Evolutionary conservation across 2,329 filamentous ascomycete genomes (phyloP).

Genomic region (Trichoderma oligosporum): DNA sequence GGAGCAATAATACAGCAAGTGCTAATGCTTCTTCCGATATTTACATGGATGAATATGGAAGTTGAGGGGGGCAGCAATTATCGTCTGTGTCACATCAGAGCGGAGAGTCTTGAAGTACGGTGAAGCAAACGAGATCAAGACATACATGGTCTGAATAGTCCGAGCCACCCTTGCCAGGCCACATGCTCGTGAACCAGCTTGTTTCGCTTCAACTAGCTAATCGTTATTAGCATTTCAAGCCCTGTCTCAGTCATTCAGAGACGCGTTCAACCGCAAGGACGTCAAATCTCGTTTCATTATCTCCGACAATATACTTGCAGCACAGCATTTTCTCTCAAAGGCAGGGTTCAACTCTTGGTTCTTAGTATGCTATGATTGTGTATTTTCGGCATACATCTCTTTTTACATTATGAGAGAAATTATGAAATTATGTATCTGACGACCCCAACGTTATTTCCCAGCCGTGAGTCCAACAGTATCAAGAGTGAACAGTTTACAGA

Average conservation of each 20-base stretch:
- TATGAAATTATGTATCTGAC: no score
- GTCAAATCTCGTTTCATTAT: background rate
- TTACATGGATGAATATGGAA: background rate
- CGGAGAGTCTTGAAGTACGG: constrained; percentile 12
- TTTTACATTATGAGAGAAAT: no score
- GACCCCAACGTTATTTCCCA: no score
- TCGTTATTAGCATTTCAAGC: constrained; percentile 1
- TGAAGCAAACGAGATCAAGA: constrained; percentile 1
- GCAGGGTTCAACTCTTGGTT: no score
- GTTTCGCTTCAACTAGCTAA: background rate
- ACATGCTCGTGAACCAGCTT: background rate
- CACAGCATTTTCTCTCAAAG: no score
- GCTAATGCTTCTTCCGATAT: background rate
- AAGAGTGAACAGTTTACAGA: no score
- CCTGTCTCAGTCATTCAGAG: background rate
- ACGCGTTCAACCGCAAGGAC: background rate
- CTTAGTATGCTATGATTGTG: no score
- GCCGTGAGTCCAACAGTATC: no score
- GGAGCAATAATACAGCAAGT: no score
- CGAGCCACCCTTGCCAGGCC: constrained; percentile 10
- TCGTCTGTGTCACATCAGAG: constrained; percentile 12
- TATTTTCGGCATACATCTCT: no score
- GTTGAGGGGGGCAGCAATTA: background rate
- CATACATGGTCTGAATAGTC: constrained; percentile 1
- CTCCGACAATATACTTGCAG: no score